phyloP scores from a whole-genome alignment of 2,329 filamentous ascomycete genomes.

The Trichoderma sp. region DNA sequence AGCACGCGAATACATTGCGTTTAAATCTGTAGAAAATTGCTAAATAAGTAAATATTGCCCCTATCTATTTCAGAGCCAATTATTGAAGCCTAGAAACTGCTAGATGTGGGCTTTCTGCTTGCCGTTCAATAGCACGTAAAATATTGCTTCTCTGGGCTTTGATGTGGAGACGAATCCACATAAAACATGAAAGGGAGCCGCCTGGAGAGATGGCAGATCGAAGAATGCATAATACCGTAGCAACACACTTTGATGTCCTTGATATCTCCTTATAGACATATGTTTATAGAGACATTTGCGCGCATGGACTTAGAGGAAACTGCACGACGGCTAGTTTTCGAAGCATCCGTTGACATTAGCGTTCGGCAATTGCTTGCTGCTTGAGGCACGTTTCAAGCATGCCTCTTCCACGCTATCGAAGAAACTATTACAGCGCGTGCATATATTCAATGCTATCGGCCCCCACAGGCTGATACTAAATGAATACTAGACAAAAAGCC shows the following conservation, averaged over 20 bases:
- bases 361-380: not conserved
- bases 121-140: not conserved
- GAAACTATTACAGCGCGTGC: not conserved
- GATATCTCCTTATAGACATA: not conserved
- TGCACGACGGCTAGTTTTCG: not conserved
- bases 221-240: not conserved
- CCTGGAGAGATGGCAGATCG: not conserved
- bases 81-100: not conserved
- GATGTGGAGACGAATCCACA: not conserved
- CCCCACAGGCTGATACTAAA: not conserved
- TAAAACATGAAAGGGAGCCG: not conserved
- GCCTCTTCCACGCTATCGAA: not conserved
- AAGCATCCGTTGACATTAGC: not conserved
- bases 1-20: not conserved
- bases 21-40: not conserved
- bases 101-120: not conserved
- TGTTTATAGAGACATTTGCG: not conserved
- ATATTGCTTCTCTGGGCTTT: not conserved
- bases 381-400: not conserved
- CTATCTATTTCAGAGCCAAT: not conserved
- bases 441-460: not conserved
- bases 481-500: not conserved
- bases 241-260: not conserved
- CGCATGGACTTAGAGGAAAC: not conserved
- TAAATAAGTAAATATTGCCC: not conserved